phyloP scores from a whole-genome alignment of 2,329 filamentous ascomycete species.

The Alternaria metachromatica region DNA sequence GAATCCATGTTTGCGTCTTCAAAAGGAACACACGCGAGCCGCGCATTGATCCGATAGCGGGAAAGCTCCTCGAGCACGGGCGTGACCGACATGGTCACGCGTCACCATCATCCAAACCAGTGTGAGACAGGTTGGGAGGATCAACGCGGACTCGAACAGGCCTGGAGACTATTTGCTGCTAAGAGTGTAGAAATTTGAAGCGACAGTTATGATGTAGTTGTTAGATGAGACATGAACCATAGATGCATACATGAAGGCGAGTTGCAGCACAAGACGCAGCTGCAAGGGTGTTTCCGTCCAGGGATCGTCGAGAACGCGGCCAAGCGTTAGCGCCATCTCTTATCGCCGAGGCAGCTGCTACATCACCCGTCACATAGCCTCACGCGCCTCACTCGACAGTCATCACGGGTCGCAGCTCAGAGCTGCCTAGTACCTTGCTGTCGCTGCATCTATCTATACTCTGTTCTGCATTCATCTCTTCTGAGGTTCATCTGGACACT shows the following conservation, averaged over 20 bases:
- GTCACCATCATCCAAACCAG: slow-evolving; percentile 11
- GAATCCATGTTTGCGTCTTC: neutral
- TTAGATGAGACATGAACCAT: too few relatives aligned
- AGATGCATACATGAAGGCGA: neutral
- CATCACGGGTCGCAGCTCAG: slow-evolving; percentile 32
- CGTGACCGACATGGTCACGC: slow-evolving; percentile 11
- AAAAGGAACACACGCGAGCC: neutral
- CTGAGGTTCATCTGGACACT: slow-evolving; percentile 4
- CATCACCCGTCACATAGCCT: slow-evolving; percentile 34
- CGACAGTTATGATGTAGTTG: too few relatives aligned
- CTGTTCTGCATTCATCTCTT: neutral
- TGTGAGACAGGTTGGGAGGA: slow-evolving; percentile 1
- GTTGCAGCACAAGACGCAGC: neutral
- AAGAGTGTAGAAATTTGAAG: too few relatives aligned
- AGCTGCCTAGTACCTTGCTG: slow-evolving; percentile 28
- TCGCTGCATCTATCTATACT: slow-evolving; percentile 7
- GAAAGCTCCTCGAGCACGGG: slow-evolving; percentile 1
- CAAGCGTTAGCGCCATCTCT: slow-evolving; percentile 19
- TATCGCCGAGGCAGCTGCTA: slow-evolving; percentile 30
- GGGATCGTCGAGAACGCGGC: neutral
- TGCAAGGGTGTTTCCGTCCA: neutral
- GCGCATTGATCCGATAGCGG: neutral
- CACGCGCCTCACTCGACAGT: slow-evolving; percentile 33
- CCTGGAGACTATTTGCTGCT: too few relatives aligned
- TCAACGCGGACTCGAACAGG: neutral